Base-by-base conservation (phyloP, 768 basidiomycete species). In the Hortiboletus flavorubellus region DNA sequence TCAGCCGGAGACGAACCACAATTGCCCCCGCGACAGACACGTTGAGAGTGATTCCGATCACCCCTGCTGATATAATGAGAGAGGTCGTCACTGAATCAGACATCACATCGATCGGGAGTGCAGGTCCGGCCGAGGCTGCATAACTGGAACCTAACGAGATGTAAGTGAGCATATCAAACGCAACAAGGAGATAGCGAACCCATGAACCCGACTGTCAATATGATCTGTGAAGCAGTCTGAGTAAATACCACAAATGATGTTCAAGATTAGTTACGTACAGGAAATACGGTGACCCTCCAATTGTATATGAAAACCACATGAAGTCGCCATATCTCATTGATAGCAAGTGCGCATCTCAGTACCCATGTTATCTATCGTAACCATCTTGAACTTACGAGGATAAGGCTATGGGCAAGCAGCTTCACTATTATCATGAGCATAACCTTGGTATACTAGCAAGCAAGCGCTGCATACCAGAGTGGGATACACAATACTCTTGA, bases 251-350 rank as follows among this genome's bases (percentile, higher is more conserved):
- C 43, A 43, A 10, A 44, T 44, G 6, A 39, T 39, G 9, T 8
- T 39, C 16, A 39, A 4, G n/a, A 39, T 18, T 16, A n/a, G 15
- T 39, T 26, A 8, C 26, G 9, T 26, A 16, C 26, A 11, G 9
- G 26, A 37, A 16, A 10, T 37, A 29, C 6, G 44, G 51, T 5
- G n/a, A 57, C 46, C 30, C n/a, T 48, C 56, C 52, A 34, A 16
- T 54, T 5, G 9, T 16, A 9, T 42, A 45, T 23, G 31, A 51
- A 54, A 39, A 54, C 41, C 0, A 44, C 51, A 21, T 56, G 49
- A 21, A 54, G 42, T 31, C 52, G 21, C 52, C 52, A 55, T 39
- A 54, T 48, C 51, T 56, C 2, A 10, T 47, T 18, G 26, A 30
- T 12, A 31, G 11, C 11, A 26, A 45, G 21, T 8, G 29, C 7